Base-by-base conservation (phyloP, 345 rosid species). In the Melastoma malabathricum region DNA sequence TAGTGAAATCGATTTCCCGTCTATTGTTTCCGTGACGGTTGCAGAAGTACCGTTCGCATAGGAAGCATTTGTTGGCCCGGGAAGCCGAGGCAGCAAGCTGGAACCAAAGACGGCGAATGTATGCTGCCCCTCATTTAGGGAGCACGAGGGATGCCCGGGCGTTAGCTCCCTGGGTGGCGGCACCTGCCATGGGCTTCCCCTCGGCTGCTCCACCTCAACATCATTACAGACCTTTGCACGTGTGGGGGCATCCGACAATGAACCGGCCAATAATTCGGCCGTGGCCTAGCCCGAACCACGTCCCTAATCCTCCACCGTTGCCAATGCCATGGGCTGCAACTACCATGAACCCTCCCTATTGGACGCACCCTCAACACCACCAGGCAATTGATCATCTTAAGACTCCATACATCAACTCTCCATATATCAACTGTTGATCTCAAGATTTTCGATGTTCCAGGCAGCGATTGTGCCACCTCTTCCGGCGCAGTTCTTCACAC, bases 11-110 rank as follows among this genome's bases (percentile, higher is more conserved):
- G 29, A 19, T 5, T 5, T 34, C 12, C 12, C 1, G 1, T 34
- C 41, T 17, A 27, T 58, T 8, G 18, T 18, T 22, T 20, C 22
- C 6, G 48, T 12, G 29, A 16, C 48, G 59, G 31, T 55, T 48
- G 52, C 75, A 90, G 98, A 92, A 92, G 68, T 92, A 92, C 64
- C 65, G 98, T 48, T 92, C 93, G 13, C 95, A 92, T 60, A 65
- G 80, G 68, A 92, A 81, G 55, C 96, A 92, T 75, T 47, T 84
- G 62, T 73, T 75, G 56, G 87, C 90, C 3, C 78, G 96, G 17
- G 95, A 92, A 54, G 93, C 83, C 6, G 93, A 87, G 64, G 85
- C 93, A 18, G 84, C 89, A 1, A 76, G 71, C 68, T 80, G 96
- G 96, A 79, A 65, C 54, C 85, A 79, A 25, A 72, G 78, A 48